Percentiles rank a stretch among this genome's conserved stretches.
phyloP scores from a whole-genome alignment of 129 eudicot genomes.

The Lactuca saligna region DNA sequence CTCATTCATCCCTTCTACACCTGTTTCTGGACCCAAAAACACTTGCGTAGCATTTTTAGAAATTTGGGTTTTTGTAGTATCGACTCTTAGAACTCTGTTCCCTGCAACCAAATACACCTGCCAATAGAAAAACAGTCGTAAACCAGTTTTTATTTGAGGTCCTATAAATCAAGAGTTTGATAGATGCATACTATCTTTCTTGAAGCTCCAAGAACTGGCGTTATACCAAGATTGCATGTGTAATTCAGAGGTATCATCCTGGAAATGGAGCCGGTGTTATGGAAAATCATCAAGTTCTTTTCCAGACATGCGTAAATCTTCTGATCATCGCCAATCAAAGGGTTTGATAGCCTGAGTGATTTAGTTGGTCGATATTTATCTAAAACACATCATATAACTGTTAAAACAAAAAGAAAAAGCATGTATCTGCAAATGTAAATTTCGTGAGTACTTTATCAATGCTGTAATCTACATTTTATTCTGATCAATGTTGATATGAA shows the following conservation, averaged over 20 bases:
- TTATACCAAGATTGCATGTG: slow-evolving; percentile 52
- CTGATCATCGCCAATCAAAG: slow-evolving; percentile 68
- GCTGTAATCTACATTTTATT: too few species aligned
- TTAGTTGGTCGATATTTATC: slow-evolving; percentile 33
- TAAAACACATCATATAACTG: slow-evolving; percentile 22
- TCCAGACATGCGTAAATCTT: slow-evolving; percentile 56
- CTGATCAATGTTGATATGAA: too few species aligned
- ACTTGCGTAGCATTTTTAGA: slow-evolving; percentile 55
- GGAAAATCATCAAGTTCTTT: slow-evolving; percentile 58
- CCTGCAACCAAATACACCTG: slow-evolving; percentile 87
- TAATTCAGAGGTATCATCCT: slow-evolving; percentile 54
- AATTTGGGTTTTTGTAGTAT: slow-evolving; percentile 34
- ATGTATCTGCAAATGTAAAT: background rate
- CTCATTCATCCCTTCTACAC: slow-evolving; percentile 44
- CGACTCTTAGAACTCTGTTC: slow-evolving; percentile 59
- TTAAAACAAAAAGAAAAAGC: background rate
- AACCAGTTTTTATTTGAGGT: background rate
- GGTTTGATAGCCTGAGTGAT: slow-evolving; percentile 51
- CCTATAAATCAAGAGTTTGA: background rate
- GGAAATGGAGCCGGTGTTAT: slow-evolving; percentile 67
- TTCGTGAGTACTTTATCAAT: background rate
- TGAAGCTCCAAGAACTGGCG: slow-evolving; percentile 72
- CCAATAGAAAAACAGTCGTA: slow-evolving; percentile 19
- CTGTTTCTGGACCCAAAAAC: slow-evolving; percentile 62
- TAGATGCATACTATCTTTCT: slow-evolving; percentile 45